These are phyloP conservation scores for Fusarium chaquense DNA, from an alignment of 2,329 filamentous ascomycete genomes.

Conservation along the genomic window DNA sequence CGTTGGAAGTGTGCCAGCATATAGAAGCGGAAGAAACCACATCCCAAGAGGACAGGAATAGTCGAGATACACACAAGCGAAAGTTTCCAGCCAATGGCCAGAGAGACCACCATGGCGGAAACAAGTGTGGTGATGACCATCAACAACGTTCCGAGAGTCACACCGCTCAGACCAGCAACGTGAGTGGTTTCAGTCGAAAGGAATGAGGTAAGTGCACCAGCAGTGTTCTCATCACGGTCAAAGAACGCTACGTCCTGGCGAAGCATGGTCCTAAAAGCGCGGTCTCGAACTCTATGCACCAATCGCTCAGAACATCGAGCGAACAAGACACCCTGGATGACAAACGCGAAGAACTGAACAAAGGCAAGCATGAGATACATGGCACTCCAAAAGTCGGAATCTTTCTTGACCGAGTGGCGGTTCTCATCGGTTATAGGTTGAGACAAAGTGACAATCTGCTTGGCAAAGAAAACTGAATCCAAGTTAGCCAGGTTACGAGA, in stretches of 20 bases:
- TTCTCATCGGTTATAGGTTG: slow-evolving; percentile 61
- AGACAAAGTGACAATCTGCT: slow-evolving; percentile 81
- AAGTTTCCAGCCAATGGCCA: slow-evolving; percentile 89
- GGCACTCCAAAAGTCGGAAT: slow-evolving; percentile 86
- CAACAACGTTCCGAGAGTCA: slow-evolving; percentile 86
- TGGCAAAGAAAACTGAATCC: slow-evolving; percentile 85
- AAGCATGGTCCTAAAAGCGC: slow-evolving; percentile 86
- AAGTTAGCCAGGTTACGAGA: slow-evolving; percentile 4
- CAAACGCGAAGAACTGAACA: slow-evolving; percentile 76
- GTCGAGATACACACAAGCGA: slow-evolving; percentile 84
- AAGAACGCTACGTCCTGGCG: slow-evolving; percentile 95
- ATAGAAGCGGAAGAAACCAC: slow-evolving; percentile 90
- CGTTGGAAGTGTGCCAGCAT: slow-evolving; percentile 83
- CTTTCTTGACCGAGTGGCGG: slow-evolving; percentile 69
- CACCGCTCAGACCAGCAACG: slow-evolving; percentile 86
- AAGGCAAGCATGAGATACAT: slow-evolving; percentile 91
- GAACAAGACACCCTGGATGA: slow-evolving; percentile 78
- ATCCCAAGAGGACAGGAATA: slow-evolving; percentile 80
- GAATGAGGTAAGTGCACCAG: slow-evolving; percentile 89
- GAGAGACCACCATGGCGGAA: slow-evolving; percentile 75
- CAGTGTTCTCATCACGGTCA: slow-evolving; percentile 88
- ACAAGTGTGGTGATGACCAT: slow-evolving; percentile 84
- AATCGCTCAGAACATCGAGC: slow-evolving; percentile 89
- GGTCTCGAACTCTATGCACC: slow-evolving; percentile 83
- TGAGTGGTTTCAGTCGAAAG: slow-evolving; percentile 91